phyloP scores from a whole-genome alignment of 2,329 filamentous ascomycete genomes.

The Alternaria alternata region DNA sequence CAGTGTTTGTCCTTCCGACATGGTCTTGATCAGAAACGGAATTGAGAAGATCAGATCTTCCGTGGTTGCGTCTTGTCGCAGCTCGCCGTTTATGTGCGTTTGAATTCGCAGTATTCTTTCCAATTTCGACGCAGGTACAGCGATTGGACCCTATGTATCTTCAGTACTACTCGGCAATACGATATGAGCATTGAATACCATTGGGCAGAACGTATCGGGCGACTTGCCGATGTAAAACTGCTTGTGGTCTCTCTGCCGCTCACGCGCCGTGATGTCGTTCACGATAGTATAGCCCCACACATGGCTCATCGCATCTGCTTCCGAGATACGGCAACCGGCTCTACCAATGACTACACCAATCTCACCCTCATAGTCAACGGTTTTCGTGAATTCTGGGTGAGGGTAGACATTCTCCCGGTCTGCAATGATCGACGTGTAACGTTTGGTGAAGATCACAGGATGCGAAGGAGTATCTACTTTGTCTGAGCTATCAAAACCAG shows the following conservation, averaged over 20 bases:
- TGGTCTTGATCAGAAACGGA: constrained; percentile 55
- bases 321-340: constrained; percentile 54
- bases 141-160: not conserved
- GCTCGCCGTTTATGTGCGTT: constrained; percentile 58
- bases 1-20: constrained; percentile 57
- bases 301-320: constrained; percentile 58
- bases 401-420: constrained; percentile 57
- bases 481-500: constrained; percentile 64
- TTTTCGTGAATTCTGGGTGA: constrained; percentile 59
- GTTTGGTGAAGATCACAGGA: constrained; percentile 66
- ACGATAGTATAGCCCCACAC: constrained; percentile 67
- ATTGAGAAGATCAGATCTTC: constrained; percentile 58
- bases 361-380: constrained; percentile 65
- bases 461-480: constrained; percentile 62
- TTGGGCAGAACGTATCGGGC: constrained; percentile 64
- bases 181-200: constrained; percentile 46
- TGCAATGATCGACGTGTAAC: constrained; percentile 62
- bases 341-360: constrained; percentile 66
- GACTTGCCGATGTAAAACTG: constrained; percentile 68
- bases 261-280: constrained; percentile 46
- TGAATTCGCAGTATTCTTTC: constrained; percentile 51
- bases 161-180: not conserved
- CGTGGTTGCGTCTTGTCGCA: constrained; percentile 58
- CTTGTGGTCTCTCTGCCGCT: constrained; percentile 56
- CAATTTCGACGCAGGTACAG: not conserved